phyloP scores from a whole-genome alignment of 2,329 filamentous ascomycete species.

The Macrophomina phaseolina region DNA sequence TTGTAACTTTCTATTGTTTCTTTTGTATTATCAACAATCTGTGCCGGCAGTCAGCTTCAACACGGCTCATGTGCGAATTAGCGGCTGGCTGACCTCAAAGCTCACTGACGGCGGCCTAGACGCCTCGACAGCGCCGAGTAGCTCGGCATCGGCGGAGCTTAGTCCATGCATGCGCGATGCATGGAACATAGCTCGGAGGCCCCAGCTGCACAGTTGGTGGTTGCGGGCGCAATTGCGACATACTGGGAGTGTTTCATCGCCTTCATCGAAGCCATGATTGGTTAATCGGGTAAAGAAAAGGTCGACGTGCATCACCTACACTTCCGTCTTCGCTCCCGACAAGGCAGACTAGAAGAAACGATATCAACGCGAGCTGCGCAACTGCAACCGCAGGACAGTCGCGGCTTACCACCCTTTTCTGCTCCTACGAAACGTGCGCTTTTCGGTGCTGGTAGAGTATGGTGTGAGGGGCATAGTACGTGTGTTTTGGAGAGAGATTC shows the following conservation, averaged over 20 bases:
- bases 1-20: neutral
- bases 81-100: neutral
- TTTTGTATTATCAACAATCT: slow-evolving; percentile 6
- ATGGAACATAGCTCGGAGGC: neutral
- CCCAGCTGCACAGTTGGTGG: neutral
- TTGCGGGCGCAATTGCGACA: neutral
- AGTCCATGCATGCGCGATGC: slow-evolving; percentile 4
- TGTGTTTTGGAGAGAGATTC: neutral
- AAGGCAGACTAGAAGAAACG: neutral
- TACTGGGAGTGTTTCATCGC: neutral
- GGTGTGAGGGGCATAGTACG: neutral
- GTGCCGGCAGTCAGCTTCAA: neutral
- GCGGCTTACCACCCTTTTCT: neutral
- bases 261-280: neutral
- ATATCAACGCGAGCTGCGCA: neutral
- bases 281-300: too few relatives aligned
- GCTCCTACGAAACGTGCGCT: neutral
- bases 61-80: too few relatives aligned
- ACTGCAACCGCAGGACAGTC: neutral
- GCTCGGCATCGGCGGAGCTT: neutral
- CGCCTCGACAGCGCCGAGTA: neutral
- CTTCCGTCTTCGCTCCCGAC: neutral
- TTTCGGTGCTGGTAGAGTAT: neutral
- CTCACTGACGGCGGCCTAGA: neutral
- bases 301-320: neutral